These are phyloP conservation scores for Yamadazyma siamensis DNA, from an alignment of 1,139 yeast genomes.

Conservation along the genomic window DNA sequence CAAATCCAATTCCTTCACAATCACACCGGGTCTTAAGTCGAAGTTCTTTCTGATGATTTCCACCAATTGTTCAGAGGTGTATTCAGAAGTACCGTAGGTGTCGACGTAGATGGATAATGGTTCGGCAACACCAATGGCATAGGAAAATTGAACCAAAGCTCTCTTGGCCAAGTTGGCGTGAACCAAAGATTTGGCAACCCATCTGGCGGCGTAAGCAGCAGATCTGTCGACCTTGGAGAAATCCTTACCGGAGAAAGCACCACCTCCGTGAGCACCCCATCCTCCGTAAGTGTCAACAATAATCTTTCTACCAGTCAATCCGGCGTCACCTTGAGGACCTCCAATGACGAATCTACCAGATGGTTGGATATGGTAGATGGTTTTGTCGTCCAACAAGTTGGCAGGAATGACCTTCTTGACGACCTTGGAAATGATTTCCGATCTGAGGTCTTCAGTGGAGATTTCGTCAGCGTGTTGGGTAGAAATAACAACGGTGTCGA, in stretches of 20 bases:
- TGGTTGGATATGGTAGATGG: constrained; percentile 97
- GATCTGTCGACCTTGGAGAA: constrained; percentile 99
- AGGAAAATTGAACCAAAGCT: constrained; percentile 96
- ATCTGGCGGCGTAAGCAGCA: constrained; percentile 99
- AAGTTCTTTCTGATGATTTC: constrained; percentile 89
- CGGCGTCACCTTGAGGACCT: constrained; percentile 99
- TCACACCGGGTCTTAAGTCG: constrained; percentile 98
- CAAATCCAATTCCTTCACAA: constrained; percentile 92
- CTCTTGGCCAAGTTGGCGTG: constrained; percentile 94
- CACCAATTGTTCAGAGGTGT: constrained; percentile 85
- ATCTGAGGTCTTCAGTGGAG: constrained; percentile 87
- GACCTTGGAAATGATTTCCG: constrained; percentile 71
- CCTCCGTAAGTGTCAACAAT: constrained; percentile 99
- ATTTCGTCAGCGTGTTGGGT: constrained; percentile 97
- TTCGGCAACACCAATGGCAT: constrained; percentile 99
- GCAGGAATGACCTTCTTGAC: constrained; percentile 91
- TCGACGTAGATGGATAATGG: constrained; percentile 97
- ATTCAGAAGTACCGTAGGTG: constrained; percentile 94
- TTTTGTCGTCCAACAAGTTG: constrained; percentile 86
- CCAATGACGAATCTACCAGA: constrained; percentile 99
- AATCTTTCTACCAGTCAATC: constrained; percentile 98
- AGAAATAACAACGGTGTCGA: constrained; percentile 95
- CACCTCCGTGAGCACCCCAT: constrained; percentile 99
- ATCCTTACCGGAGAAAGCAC: constrained; percentile 99
- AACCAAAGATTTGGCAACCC: constrained; percentile 99